Base-by-base conservation (phyloP, 73 alveolate genomes). In the Chromera velia region DNA sequence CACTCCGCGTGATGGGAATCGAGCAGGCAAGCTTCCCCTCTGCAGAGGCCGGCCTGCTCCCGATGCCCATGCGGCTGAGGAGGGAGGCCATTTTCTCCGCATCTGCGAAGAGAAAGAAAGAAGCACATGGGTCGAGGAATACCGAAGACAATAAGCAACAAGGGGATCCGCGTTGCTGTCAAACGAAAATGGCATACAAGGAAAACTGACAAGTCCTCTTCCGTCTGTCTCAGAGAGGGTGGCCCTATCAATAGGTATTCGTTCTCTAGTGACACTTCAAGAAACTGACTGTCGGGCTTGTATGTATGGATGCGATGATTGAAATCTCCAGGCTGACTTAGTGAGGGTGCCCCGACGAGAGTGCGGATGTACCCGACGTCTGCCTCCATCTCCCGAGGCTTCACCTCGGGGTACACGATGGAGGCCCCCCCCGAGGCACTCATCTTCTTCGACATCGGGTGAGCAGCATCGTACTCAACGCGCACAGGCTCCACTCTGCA, bases 1-100 rank as follows among this genome's bases (percentile, higher is more conserved):
- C 99, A 81, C 94, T 87, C 68, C 99, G 85, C 27, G 92, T 88
- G 32, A 88, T 87, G 1, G 98, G 98, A 17, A 91, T n/a, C n/a
- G n/a, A n/a, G n/a, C n/a, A n/a, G n/a, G n/a, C n/a, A 30, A 75
- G 27, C 26, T 82, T 34, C 62, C 75, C 91, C 33, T 89, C 88
- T 26, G 82, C 85, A 63, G 73, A 78, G 26, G 66, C 55, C 28
- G 81, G n/a, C n/a, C n/a, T 66, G 66, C 84, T 70, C 26, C 40
- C 33, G 28, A 91, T 74, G 45, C 93, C 96, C 98, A 93, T 93
- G 81, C 83, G 89, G 62, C 80, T 88, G 28, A 75, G 82, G 30
- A 75, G 83, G 26, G 27, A 0, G 46, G 31, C 26, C 29, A 34
- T 34, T 65, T 75, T 27, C 24, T 75, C 62, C n/a, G 24, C 26